A percentile compares a stretch with the other conserved stretches of the same genome.
Conservation (phyloP, 1,139 yeast species). For the Blastobotrys serpentis region DNA sequence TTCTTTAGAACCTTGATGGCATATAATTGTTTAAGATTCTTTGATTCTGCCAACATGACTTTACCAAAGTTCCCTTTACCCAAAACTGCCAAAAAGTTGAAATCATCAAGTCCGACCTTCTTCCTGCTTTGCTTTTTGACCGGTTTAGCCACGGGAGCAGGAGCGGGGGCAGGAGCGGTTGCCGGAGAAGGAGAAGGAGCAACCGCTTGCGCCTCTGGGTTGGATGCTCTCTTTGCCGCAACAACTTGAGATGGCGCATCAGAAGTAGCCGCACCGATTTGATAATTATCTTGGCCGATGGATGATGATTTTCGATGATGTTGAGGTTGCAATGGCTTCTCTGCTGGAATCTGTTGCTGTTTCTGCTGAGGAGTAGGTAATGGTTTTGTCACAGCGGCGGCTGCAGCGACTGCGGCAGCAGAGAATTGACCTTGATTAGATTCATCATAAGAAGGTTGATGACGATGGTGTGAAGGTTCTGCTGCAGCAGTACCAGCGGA, state of each 20-base stretch:
- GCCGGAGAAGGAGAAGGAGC: too few relatives aligned
- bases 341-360: conserved; percentile 9
- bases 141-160: conserved; percentile 8
- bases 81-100: conserved; percentile 86
- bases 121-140: conserved; percentile 31
- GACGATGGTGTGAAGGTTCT: conserved; percentile 8
- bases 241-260: conserved; percentile 1
- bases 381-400: conserved; percentile 16
- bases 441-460: conserved; percentile 6
- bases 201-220: neutral
- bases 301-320: conserved; percentile 14
- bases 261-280: too few relatives aligned
- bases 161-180: neutral
- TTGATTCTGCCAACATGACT: conserved; percentile 93
- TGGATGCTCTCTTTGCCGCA: neutral
- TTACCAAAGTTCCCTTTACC: conserved; percentile 99
- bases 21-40: conserved; percentile 67
- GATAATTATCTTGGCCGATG: conserved; percentile 7
- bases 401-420: conserved; percentile 28
- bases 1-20: conserved; percentile 95
- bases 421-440: conserved; percentile 25
- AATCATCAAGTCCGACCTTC: conserved; percentile 91
- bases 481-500: conserved; percentile 20
- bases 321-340: conserved; percentile 13
- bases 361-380: conserved; percentile 20